Evolutionary conservation across 768 basidiomycete species (phyloP), one percentile per base, ranked within the genome.

Genomic region (Suillus weaverae): DNA sequence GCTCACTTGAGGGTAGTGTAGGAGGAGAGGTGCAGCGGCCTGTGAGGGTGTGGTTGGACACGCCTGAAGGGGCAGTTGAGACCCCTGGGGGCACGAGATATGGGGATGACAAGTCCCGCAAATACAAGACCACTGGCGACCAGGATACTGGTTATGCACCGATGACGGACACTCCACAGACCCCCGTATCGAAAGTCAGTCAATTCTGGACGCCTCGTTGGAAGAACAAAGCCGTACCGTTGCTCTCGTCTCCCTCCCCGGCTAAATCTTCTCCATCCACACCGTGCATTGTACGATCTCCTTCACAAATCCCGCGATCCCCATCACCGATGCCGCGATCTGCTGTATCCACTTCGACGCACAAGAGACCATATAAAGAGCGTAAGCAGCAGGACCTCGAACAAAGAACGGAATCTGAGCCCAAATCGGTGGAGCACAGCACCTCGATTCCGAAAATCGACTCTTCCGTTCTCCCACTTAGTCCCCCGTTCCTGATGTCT

Each of bases 401-500:
- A 41, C 38, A 11, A 39, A 1, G 30, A 61, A 57, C 32, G 36
- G 8, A 30, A 5, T 9, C 9, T 33, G 38, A 2, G 22, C 13
- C 6, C 20, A 46, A 8, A 38, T 55, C 61, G 0, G 32, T 13
- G 66, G 68, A 35, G 66, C 66, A 43, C 61, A 63, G 22, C 66
- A 20, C 64, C 41, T 71, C 65, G 20, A 65, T 64, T 55, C 61
- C 71, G 30, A 73, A 76, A 41, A 59, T 68, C 32, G 79, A 81
- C 55, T 75, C 76, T 11, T 78, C 77, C 4, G 68, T 84, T 26
- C 78, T 90, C 4, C 86, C 86, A 0, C 77, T 77, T 32, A 87
- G 86, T 66, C 89, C 89, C 0, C 80, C 86, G 2, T 80, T 80
- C 64, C 73, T 90, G 41, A 85, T 78, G 73, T 88, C 84, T 13